Evolutionary conservation across 371 early-diverging fungal genomes (phyloP).

Genomic region (Mucor lusitanicus): DNA sequence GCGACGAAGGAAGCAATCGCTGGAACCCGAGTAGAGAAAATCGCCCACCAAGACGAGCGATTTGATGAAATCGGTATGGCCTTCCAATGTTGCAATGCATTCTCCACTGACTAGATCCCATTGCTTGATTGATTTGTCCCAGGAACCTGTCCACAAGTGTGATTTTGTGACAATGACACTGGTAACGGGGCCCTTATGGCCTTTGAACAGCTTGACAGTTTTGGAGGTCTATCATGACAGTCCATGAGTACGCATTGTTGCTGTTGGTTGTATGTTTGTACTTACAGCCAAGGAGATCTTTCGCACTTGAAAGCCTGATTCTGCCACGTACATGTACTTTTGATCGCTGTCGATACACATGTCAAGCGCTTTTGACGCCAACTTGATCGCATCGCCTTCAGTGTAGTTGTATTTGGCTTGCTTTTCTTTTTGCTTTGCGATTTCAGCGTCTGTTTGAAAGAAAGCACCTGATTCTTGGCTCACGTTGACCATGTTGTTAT

Average conservation of each 20-base stretch:
- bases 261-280: neutral
- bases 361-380: slow-evolving; percentile 68
- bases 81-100: slow-evolving; percentile 53
- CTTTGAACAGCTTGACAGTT: slow-evolving; percentile 61
- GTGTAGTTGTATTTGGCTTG: slow-evolving; percentile 66
- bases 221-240: slow-evolving; percentile 59
- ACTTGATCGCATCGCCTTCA: slow-evolving; percentile 61
- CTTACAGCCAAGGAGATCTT: slow-evolving; percentile 58
- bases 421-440: slow-evolving; percentile 57
- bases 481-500: slow-evolving; percentile 50
- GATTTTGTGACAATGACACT: slow-evolving; percentile 53
- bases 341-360: slow-evolving; percentile 31
- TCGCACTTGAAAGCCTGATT: slow-evolving; percentile 62
- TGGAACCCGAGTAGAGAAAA: slow-evolving; percentile 68
- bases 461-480: slow-evolving; percentile 65
- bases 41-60: slow-evolving; percentile 50
- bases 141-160: slow-evolving; percentile 73
- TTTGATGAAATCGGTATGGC: slow-evolving; percentile 81
- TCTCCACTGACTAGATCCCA: slow-evolving; percentile 69
- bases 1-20: slow-evolving; percentile 68
- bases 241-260: neutral
- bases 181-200: slow-evolving; percentile 86
- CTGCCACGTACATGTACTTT: slow-evolving; percentile 56
- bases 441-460: slow-evolving; percentile 79
- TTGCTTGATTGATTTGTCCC: slow-evolving; percentile 79